phyloP scores from a whole-genome alignment of 1,139 yeast species.

The Yamadazyma oceani region DNA sequence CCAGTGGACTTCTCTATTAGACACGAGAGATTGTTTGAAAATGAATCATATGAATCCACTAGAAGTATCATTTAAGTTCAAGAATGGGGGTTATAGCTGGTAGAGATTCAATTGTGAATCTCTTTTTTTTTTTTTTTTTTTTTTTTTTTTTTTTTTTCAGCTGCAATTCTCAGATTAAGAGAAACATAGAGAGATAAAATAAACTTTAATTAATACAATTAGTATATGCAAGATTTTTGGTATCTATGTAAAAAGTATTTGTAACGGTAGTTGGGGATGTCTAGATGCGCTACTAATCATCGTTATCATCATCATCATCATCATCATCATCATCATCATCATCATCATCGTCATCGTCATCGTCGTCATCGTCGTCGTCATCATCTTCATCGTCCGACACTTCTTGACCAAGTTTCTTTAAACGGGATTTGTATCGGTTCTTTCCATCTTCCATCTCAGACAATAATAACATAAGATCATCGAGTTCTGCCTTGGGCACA shows the following conservation, averaged over 20 bases:
- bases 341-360: constrained; percentile 22
- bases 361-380: constrained; percentile 37
- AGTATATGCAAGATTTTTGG: background rate
- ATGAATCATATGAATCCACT: constrained; percentile 93
- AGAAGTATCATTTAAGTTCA: constrained; percentile 54
- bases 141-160: constrained; percentile 1
- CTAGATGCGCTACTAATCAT: background rate
- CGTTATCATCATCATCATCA: constrained; percentile 3
- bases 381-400: constrained; percentile 48
- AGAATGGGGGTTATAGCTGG: too few relatives aligned
- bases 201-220: too few relatives aligned
- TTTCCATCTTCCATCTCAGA: constrained; percentile 73
- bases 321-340: constrained; percentile 13
- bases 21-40: constrained; percentile 76
- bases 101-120: too few relatives aligned
- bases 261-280: background rate
- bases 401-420: constrained; percentile 49
- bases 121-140: too few relatives aligned
- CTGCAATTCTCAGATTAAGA: background rate
- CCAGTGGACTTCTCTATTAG: constrained; percentile 58
- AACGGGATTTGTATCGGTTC: constrained; percentile 53
- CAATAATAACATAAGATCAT: constrained; percentile 73
- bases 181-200: too few relatives aligned
- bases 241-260: background rate
- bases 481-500: constrained; percentile 64